Conservation (phyloP, 257 asterid genomes). For the Nicotiana undulata region DNA sequence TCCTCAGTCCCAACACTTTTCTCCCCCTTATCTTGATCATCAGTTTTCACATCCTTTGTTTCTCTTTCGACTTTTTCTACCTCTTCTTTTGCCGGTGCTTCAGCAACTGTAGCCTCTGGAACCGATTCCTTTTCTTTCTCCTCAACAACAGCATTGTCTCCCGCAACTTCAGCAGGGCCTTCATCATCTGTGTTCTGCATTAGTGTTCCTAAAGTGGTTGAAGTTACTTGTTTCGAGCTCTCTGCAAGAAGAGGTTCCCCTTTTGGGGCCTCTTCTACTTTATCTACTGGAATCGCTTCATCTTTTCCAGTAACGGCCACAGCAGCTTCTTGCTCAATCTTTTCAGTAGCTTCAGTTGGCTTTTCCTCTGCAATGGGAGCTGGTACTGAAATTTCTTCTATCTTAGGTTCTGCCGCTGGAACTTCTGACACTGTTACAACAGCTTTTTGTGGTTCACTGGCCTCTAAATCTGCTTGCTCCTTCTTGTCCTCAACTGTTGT, state of each 20-base stretch:
- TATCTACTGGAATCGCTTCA: slow-evolving; percentile 12
- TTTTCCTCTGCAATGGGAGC: slow-evolving; percentile 29
- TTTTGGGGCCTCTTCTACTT: neutral
- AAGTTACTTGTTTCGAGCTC: slow-evolving; percentile 9
- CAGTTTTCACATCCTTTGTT: slow-evolving; percentile 12
- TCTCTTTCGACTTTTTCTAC: slow-evolving; percentile 20
- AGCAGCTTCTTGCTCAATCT: slow-evolving; percentile 19
- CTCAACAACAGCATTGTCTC: slow-evolving; percentile 13
- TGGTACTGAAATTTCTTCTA: slow-evolving; percentile 15
- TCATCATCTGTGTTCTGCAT: slow-evolving; percentile 17
- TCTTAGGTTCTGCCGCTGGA: slow-evolving; percentile 16
- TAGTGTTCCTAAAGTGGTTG: slow-evolving; percentile 13
- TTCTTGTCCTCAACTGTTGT: slow-evolving; percentile 17
- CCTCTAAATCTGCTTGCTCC: slow-evolving; percentile 17
- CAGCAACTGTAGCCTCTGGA: slow-evolving; percentile 7
- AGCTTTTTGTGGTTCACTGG: slow-evolving; percentile 16
- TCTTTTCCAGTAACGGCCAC: slow-evolving; percentile 14
- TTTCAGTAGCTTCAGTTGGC: slow-evolving; percentile 17
- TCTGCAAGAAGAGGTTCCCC: slow-evolving; percentile 22
- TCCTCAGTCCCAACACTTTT: slow-evolving; percentile 21
- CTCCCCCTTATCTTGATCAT: slow-evolving; percentile 4
- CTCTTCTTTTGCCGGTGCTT: slow-evolving; percentile 16
- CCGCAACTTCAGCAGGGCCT: slow-evolving; percentile 6
- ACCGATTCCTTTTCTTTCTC: slow-evolving; percentile 18
- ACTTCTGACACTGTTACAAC: slow-evolving; percentile 17